Evolutionary conservation across 1,284 basidiomycete genomes (phyloP).

Genomic region (Calocybe gambosa): DNA sequence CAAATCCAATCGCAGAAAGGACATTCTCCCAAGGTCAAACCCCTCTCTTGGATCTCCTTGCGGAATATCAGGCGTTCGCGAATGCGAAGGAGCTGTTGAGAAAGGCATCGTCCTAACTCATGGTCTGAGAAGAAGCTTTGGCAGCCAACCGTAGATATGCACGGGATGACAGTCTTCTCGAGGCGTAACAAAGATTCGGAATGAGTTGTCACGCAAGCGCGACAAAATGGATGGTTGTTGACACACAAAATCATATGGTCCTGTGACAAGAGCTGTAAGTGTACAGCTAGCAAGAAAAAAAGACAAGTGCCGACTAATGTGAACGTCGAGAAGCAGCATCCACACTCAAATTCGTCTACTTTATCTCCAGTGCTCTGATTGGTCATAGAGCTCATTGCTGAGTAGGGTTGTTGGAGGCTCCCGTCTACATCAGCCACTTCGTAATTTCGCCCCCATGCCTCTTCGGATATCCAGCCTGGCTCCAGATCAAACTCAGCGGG

Average conservation of each 20-base stretch:
- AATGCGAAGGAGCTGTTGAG: constrained; percentile 54
- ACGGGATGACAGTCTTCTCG: constrained; percentile 51
- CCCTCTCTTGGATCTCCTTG: constrained; percentile 71
- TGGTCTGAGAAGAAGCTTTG: constrained; percentile 56
- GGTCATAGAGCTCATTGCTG: neutral
- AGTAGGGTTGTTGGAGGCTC: neutral
- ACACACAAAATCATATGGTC: constrained; percentile 78
- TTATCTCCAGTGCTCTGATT: constrained; percentile 7
- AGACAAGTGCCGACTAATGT: constrained; percentile 46
- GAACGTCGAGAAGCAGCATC: constrained; percentile 74
- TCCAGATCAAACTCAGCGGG: constrained; percentile 43
- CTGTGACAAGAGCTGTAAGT: constrained; percentile 31
- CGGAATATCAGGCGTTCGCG: constrained; percentile 73
- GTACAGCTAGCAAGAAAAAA: neutral
- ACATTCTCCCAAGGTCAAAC: constrained; percentile 76
- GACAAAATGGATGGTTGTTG: constrained; percentile 74
- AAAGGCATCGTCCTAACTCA: constrained; percentile 58
- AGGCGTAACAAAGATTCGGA: constrained; percentile 43
- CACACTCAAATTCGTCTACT: constrained; percentile 50
- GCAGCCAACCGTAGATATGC: constrained; percentile 79
- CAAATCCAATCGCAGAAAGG: constrained; percentile 81
- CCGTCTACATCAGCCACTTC: constrained; percentile 18
- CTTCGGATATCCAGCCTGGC: constrained; percentile 26
- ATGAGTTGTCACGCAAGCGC: constrained; percentile 46
- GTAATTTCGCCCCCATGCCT: constrained; percentile 3